Evolutionary conservation across 371 early-diverging fungal species (phyloP).

Genomic region (Syncephalastrum sp.): DNA sequence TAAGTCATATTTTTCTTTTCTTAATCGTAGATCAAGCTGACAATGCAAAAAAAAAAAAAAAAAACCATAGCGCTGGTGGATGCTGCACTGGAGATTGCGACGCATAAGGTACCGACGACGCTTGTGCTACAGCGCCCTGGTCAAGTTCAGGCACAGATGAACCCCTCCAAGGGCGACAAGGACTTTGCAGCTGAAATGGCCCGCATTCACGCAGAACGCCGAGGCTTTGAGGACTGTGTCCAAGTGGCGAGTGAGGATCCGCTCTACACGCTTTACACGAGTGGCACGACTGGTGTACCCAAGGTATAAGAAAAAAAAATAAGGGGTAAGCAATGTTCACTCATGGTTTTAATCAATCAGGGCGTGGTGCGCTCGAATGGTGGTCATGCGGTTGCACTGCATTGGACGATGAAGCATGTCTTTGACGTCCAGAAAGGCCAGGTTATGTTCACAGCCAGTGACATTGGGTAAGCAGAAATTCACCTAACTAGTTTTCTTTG

Average conservation of each 20-base stretch:
- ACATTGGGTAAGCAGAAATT: slow-evolving; percentile 63
- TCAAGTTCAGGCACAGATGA: slow-evolving; percentile 45
- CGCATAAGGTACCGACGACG: slow-evolving; percentile 49
- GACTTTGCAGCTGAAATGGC: slow-evolving; percentile 63
- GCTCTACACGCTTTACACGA: slow-evolving; percentile 88
- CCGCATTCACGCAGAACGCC: slow-evolving; percentile 25
- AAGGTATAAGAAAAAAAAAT: slow-evolving; percentile 42
- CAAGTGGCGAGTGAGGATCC: slow-evolving; percentile 85
- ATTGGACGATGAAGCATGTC: slow-evolving; percentile 77
- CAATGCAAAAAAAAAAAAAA: slow-evolving; percentile 12
- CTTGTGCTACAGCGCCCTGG: slow-evolving; percentile 64
- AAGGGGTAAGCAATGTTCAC: neutral
- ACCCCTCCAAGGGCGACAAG: slow-evolving; percentile 54
- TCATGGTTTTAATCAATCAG: slow-evolving; percentile 23
- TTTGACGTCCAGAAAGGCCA: slow-evolving; percentile 77
- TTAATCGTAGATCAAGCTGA: neutral
- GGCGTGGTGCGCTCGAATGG: slow-evolving; percentile 92
- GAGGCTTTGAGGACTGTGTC: slow-evolving; percentile 51
- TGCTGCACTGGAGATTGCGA: slow-evolving; percentile 54
- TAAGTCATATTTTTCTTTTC: slow-evolving; percentile 11
- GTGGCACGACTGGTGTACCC: slow-evolving; percentile 83
- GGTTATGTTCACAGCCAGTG: slow-evolving; percentile 79
- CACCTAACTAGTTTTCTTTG: neutral
- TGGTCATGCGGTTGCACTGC: slow-evolving; percentile 83
- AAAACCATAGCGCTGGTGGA: slow-evolving; percentile 64